A percentile compares a stretch with the other conserved stretches of the same genome.
Conservation (phyloP, 176 grass and related monocot genomes). For the Rhynchospora breviuscula region DNA sequence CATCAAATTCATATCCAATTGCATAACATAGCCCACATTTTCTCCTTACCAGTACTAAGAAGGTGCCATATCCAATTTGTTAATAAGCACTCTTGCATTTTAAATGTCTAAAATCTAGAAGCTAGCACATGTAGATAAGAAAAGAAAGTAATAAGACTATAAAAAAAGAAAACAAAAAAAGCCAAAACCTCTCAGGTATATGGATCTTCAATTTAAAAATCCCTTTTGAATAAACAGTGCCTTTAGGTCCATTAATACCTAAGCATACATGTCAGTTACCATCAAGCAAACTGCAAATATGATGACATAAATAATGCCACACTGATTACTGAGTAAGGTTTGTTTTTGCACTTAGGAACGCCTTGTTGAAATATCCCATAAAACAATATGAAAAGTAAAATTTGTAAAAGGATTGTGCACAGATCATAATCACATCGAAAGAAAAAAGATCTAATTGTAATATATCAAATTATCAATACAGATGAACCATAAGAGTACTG, state of each 20-base stretch:
- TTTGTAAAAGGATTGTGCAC: background rate
- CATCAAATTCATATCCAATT: too few species aligned
- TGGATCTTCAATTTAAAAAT: slow-evolving; percentile 74
- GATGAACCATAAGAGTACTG: background rate
- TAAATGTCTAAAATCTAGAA: too few species aligned
- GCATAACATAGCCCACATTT: too few species aligned
- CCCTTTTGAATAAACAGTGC: slow-evolving; percentile 72
- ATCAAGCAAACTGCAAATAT: background rate
- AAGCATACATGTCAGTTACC: background rate
- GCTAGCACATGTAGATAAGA: too few species aligned
- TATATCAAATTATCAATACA: background rate
- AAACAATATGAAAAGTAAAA: background rate
- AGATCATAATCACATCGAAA: too few species aligned
- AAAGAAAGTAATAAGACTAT: too few species aligned
- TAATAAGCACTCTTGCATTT: too few species aligned
- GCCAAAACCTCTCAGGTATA: slow-evolving; percentile 67
- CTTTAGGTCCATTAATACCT: slow-evolving; percentile 61
- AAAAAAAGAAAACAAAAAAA: background rate
- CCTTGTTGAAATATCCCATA: background rate
- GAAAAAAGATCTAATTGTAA: too few species aligned
- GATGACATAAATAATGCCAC: background rate
- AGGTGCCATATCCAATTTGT: too few species aligned
- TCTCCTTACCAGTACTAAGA: too few species aligned
- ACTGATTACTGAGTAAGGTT: too few species aligned
- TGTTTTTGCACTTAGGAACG: too few species aligned